A percentile compares a stretch with the other conserved stretches of the same genome.
Conservation (phyloP, 1,284 basidiomycete species). For the Cutaneotrichosporon curvatum region DNA sequence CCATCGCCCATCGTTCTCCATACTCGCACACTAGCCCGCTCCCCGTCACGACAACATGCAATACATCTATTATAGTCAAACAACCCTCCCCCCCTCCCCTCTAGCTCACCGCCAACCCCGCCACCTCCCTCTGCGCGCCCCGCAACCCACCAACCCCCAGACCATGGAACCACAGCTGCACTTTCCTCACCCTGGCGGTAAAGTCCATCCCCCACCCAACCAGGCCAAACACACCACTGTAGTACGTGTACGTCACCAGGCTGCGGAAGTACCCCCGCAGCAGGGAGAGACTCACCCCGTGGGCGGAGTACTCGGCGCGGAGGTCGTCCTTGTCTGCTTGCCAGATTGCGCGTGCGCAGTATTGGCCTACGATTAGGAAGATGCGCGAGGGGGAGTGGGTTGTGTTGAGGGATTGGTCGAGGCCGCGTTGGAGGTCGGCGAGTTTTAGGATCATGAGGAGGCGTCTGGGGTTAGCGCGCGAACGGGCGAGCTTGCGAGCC, state of each 20-base stretch:
- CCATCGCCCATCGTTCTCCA: no score
- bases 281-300: conserved; percentile 23
- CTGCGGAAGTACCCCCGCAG: conserved; percentile 15
- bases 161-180: conserved; percentile 56
- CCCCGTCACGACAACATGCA: no score
- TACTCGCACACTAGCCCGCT: no score
- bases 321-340: conserved; percentile 55
- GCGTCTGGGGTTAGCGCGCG: conserved; percentile 21
- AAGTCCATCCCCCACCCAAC: conserved; percentile 56
- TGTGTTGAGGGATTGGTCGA: conserved; percentile 52
- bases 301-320: conserved; percentile 2
- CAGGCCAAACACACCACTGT: conserved; percentile 29
- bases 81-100: background rate
- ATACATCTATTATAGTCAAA: no score
- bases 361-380: conserved; percentile 86
- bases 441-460: conserved; percentile 44
- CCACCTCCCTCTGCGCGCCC: conserved; percentile 31
- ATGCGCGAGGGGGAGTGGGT: conserved; percentile 64
- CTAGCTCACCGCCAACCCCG: conserved; percentile 25
- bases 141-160: conserved; percentile 31
- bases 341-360: conserved; percentile 79
- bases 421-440: conserved; percentile 62
- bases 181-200: conserved; percentile 57
- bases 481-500: background rate
- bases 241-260: conserved; percentile 27